Conservation (phyloP, 371 early-diverging fungal genomes). For the Cokeromyces recurvatus region DNA sequence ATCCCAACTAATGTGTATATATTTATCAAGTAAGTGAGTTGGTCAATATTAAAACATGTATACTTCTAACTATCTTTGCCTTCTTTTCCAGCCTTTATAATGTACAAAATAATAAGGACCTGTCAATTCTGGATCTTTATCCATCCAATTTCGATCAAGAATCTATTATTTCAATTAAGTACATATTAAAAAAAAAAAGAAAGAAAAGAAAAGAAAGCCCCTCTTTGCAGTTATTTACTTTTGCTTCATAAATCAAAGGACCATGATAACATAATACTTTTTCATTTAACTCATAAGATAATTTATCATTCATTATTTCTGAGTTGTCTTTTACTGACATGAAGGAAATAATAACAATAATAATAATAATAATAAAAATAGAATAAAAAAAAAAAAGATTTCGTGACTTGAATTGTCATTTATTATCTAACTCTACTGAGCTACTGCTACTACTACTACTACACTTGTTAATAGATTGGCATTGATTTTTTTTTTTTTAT, state of each 20-base stretch:
- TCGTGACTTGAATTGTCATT: no score
- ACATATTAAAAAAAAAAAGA: background rate
- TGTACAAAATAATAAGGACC: slow-evolving; percentile 92
- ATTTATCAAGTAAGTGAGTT: background rate
- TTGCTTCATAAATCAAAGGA: slow-evolving; percentile 94
- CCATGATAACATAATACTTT: slow-evolving; percentile 94
- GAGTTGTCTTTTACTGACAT: no score
- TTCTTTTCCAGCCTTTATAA: slow-evolving; percentile 97
- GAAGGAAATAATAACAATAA: no score
- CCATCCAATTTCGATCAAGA: slow-evolving; percentile 24
- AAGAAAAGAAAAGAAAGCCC: background rate
- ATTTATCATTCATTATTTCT: no score
- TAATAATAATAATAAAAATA: no score
- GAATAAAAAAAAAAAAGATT: no score
- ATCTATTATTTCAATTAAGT: slow-evolving; percentile 16
- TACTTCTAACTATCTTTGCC: slow-evolving; percentile 38
- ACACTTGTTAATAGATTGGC: no score
- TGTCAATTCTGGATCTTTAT: slow-evolving; percentile 38
- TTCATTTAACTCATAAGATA: slow-evolving; percentile 56
- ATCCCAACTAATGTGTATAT: slow-evolving; percentile 76
- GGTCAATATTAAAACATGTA: no score
- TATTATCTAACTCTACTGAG: no score
- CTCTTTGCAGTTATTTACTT: slow-evolving; percentile 54
- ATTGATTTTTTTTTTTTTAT: no score
- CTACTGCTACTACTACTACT: no score